These are phyloP conservation scores for Silene conica DNA, from an alignment of 148 eudicot species.

Conservation along the genomic window DNA sequence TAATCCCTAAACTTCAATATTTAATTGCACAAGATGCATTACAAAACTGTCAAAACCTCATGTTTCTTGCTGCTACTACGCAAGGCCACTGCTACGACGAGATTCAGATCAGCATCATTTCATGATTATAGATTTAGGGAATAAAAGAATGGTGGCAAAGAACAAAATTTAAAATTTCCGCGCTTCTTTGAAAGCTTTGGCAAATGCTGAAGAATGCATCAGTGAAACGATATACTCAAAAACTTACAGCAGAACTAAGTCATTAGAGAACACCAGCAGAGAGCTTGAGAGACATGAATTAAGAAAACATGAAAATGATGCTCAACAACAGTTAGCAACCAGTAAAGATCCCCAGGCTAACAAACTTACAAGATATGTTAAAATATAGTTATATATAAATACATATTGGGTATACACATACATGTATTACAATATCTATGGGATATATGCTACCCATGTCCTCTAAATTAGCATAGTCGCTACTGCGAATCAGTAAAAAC, in stretches of 20 bases:
- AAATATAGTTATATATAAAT: conserved; percentile 2
- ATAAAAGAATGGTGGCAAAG: too few relatives aligned
- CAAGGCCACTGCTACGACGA: background rate
- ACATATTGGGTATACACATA: conserved; percentile 21
- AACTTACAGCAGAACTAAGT: background rate
- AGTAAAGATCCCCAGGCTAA: conserved; percentile 17
- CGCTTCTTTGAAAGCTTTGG: too few relatives aligned
- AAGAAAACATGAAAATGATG: background rate
- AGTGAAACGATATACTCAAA: too few relatives aligned
- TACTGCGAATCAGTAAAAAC: background rate
- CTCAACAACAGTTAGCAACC: background rate
- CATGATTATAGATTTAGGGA: background rate
- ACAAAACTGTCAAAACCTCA: background rate
- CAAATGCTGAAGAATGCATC: too few relatives aligned
- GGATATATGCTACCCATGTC: conserved; percentile 27
- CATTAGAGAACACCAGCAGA: background rate
- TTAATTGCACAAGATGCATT: background rate
- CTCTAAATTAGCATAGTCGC: conserved; percentile 24
- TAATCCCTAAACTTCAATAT: background rate
- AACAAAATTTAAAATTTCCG: too few relatives aligned
- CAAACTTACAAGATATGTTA: background rate
- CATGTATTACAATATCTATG: conserved; percentile 24
- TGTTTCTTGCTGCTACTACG: background rate
- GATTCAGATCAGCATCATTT: background rate
- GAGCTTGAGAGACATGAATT: too few relatives aligned